Base-by-base conservation (phyloP, 108 stramenopile genomes). In the Nannochloropsis salina region DNA sequence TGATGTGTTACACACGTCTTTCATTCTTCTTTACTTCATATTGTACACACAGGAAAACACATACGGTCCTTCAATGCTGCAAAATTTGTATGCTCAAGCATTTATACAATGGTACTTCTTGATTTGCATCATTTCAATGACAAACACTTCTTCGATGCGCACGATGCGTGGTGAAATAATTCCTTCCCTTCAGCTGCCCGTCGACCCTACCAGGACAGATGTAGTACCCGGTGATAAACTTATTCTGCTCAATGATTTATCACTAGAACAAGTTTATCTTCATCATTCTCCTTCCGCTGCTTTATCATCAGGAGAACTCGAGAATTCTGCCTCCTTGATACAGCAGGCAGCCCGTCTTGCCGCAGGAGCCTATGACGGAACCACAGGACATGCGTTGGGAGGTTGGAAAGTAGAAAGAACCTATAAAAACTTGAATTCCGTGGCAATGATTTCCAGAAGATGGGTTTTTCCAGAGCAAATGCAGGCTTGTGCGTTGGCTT, bases 241-340 rank as follows among this genome's bases (percentile, higher is more conserved):
- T n/a, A 15, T 74, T n/a, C 61, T 74, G n/a, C 61, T 74, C 2
- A 74, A 74, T 74, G 61, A 74, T n/a, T n/a, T 74, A n/a, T 74
- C 61, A n/a, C 61, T 74, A n/a, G 61, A 74, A n/a, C 61, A 74
- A n/a, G 61, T n/a, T n/a, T 74, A 74, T 74, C 61, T 74, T n/a
- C 61, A 74, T n/a, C 61, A 74, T n/a, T 74, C 61, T 3, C 15
- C 6, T 74, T 4, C n/a, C 20, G 61, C 20, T 4, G 61, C 61
- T 2, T 15, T 74, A 15, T 31, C 31, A 31, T 2, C 61, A n/a
- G 61, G 61, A n/a, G 61, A 15, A 74, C 20, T 74, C 2, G 61
- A n/a, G 61, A n/a, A 3, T 4, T 74, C 61, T 4, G 4, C 61
- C 2, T 74, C 61, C n/a, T 6, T 74, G n/a, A n/a, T n/a, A 15